A percentile compares a stretch with the other conserved stretches of the same genome.
phyloP scores from a whole-genome alignment of 1,284 basidiomycete genomes.

The Malassezia psittaci region DNA sequence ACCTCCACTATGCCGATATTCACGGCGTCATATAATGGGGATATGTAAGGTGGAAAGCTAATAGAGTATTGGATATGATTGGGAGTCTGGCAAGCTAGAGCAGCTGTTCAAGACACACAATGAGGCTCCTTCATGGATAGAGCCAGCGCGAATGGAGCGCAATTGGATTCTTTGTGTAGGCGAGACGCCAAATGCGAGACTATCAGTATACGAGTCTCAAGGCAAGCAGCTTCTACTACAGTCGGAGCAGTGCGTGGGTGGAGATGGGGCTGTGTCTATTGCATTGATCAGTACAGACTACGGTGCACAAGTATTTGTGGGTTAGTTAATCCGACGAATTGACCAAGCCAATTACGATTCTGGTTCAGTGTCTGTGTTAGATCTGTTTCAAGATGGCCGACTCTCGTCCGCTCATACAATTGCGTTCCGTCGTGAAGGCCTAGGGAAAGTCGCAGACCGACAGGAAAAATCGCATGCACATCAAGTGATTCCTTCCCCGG shows the following conservation, averaged over 20 bases:
- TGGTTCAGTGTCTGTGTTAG: slow-evolving; percentile 9
- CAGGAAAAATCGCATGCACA: slow-evolving; percentile 22
- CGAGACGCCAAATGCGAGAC: background rate
- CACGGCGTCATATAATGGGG: background rate
- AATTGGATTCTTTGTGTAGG: background rate
- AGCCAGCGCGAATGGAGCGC: background rate
- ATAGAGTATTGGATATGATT: background rate
- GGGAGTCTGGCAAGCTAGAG: background rate
- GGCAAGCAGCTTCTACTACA: background rate
- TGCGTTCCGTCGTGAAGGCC: slow-evolving; percentile 10
- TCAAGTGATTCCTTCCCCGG: slow-evolving; percentile 17
- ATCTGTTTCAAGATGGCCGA: background rate
- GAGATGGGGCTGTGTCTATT: background rate
- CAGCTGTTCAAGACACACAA: background rate
- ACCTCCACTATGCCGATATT: slow-evolving; percentile 8
- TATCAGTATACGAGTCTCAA: background rate
- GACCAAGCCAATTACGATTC: slow-evolving; percentile 17
- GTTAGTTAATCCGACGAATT: background rate
- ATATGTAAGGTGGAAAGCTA: background rate
- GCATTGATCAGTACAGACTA: background rate
- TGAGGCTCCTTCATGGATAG: background rate
- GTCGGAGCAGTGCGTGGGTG: background rate
- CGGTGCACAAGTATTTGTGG: background rate
- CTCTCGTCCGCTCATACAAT: slow-evolving; percentile 1
- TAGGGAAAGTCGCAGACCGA: slow-evolving; percentile 16